phyloP scores from a whole-genome alignment of 1,139 yeast species.

The Lodderomyces parapsilosis region DNA sequence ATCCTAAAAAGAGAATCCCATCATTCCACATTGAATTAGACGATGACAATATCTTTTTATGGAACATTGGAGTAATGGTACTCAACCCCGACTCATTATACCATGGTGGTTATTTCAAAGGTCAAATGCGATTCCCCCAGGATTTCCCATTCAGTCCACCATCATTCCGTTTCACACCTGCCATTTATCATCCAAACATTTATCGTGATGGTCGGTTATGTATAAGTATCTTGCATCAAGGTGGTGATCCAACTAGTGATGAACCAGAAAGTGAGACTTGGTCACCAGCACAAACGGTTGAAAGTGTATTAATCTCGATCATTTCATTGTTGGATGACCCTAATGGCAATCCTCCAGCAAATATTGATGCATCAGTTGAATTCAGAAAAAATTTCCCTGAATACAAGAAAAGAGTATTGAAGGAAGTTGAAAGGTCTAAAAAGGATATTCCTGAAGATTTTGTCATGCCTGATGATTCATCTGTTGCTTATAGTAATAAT shows the following conservation, averaged over 20 bases:
- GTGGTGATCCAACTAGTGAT: slow-evolving; percentile 85
- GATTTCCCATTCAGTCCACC: slow-evolving; percentile 95
- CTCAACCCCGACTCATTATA: slow-evolving; percentile 85
- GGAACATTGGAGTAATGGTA: slow-evolving; percentile 95
- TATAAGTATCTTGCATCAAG: slow-evolving; percentile 86
- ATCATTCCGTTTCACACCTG: slow-evolving; percentile 87
- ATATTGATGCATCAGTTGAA: slow-evolving; percentile 93
- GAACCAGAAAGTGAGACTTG: slow-evolving; percentile 93
- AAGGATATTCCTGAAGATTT: slow-evolving; percentile 85
- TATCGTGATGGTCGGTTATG: slow-evolving; percentile 91
- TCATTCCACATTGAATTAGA: slow-evolving; percentile 85
- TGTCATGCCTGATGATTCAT: slow-evolving; percentile 66
- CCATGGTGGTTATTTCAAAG: slow-evolving; percentile 95
- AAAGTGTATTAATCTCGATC: slow-evolving; percentile 83
- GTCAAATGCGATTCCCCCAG: slow-evolving; percentile 88
- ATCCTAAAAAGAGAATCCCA: slow-evolving; percentile 89
- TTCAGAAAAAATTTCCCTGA: slow-evolving; percentile 82
- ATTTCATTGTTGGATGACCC: slow-evolving; percentile 92
- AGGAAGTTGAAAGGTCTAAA: slow-evolving; percentile 82
- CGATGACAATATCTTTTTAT: slow-evolving; percentile 85
- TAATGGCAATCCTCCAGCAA: slow-evolving; percentile 90
- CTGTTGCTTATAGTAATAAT: slow-evolving; percentile 59
- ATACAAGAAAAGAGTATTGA: slow-evolving; percentile 73
- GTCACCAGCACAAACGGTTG: slow-evolving; percentile 97
- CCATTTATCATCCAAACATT: slow-evolving; percentile 92